Percentiles rank a stretch among this genome's conserved stretches.
Evolutionary conservation across 2,329 filamentous ascomycete species (phyloP).

Genomic region (Elsinoe arachidis): DNA sequence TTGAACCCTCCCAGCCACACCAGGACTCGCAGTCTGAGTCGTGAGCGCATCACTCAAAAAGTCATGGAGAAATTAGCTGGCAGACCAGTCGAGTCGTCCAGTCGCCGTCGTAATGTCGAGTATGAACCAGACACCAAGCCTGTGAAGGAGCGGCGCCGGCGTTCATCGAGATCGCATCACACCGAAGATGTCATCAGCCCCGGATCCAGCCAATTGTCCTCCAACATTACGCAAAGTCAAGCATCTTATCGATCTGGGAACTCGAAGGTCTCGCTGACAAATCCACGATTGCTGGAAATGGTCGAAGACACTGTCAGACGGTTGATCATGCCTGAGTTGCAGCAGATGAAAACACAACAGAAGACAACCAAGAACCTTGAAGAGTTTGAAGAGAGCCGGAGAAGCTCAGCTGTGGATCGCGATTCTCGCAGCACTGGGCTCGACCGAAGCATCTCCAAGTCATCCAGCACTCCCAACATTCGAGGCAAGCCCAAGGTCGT

Average conservation of each 20-base stretch:
- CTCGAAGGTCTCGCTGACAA: conserved; percentile 66
- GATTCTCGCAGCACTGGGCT: conserved; percentile 42
- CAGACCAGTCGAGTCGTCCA: conserved; percentile 31
- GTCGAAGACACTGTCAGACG: conserved; percentile 89
- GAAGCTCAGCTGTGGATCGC: conserved; percentile 52
- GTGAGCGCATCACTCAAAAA: conserved; percentile 58
- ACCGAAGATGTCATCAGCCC: conserved; percentile 45
- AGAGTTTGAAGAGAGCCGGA: conserved; percentile 57
- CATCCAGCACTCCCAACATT: conserved; percentile 52
- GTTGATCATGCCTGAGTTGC: conserved; percentile 83
- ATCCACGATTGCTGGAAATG: conserved; percentile 75
- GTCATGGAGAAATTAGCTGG: conserved; percentile 57
- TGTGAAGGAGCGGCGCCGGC: conserved; percentile 24
- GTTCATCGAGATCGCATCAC: conserved; percentile 40
- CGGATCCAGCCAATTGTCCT: conserved; percentile 56
- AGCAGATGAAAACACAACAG: conserved; percentile 82
- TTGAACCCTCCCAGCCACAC: conserved; percentile 52
- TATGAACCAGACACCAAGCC: conserved; percentile 26
- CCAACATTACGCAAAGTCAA: conserved; percentile 45
- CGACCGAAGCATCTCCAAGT: conserved; percentile 49
- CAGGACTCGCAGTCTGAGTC: conserved; percentile 55
- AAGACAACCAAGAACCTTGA: conserved; percentile 64
- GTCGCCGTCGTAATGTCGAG: conserved; percentile 25
- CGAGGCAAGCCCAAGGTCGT: conserved; percentile 52
- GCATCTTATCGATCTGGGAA: conserved; percentile 52